A percentile compares a stretch with the other conserved stretches of the same genome.
These are phyloP conservation scores for Sporormia fimetaria DNA, from an alignment of 495 filamentous ascomycete species.

Conservation along the genomic window DNA sequence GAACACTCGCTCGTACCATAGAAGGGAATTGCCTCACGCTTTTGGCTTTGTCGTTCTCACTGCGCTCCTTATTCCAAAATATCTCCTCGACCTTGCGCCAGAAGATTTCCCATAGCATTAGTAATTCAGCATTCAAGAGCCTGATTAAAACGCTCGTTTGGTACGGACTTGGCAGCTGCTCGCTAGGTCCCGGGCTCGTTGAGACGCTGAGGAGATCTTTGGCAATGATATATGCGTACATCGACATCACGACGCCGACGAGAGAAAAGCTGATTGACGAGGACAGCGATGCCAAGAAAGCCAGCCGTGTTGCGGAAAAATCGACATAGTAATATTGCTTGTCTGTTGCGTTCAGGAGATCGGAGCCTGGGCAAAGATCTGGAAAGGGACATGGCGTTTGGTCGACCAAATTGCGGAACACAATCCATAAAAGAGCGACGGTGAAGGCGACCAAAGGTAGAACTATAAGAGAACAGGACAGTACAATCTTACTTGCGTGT, in stretches of 20 bases:
- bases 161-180: constrained; percentile 3
- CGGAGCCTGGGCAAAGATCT: neutral
- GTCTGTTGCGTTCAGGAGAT: neutral
- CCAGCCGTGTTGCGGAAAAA: neutral
- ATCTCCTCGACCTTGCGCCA: neutral
- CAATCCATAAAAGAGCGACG: neutral
- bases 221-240: constrained; percentile 1
- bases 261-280: constrained; percentile 3
- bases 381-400: neutral
- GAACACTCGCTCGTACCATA: neutral
- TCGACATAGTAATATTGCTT: neutral
- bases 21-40: neutral
- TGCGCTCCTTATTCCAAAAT: neutral
- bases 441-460: constrained; percentile 4
- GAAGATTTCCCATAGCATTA: constrained; percentile 1
- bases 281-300: neutral
- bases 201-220: neutral
- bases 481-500: constrained; percentile 3
- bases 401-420: neutral
- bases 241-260: constrained; percentile 3
- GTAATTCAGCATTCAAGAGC: constrained; percentile 3
- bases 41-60: neutral
- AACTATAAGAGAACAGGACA: neutral
- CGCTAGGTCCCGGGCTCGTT: too few relatives aligned
- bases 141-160: constrained; percentile 4